Percentiles rank a stretch among this genome's conserved stretches.
These are phyloP conservation scores for Anthracocystis panici-leucophaei DNA, from an alignment of 1,284 basidiomycete genomes.

Conservation along the genomic window DNA sequence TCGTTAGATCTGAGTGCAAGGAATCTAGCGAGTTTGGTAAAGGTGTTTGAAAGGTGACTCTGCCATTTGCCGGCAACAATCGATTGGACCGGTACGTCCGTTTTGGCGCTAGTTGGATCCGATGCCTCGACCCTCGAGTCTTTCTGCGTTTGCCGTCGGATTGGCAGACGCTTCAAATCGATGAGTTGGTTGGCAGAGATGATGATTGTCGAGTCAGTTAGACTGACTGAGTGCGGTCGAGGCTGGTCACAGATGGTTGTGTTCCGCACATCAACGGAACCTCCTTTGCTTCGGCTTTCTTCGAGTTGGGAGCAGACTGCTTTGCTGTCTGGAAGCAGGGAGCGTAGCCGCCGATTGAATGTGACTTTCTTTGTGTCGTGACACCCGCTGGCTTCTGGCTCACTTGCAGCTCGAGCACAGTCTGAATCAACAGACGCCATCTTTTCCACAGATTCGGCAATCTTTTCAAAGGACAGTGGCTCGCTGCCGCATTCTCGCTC, in stretches of 20 bases:
- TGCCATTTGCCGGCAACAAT: not conserved
- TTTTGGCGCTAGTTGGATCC: not conserved
- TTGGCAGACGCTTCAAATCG: not conserved
- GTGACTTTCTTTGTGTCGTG: too few relatives aligned
- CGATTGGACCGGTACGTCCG: constrained; percentile 7
- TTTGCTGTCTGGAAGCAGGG: too few relatives aligned
- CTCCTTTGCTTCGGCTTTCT: not conserved
- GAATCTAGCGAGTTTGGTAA: not conserved
- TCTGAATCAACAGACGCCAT: too few relatives aligned
- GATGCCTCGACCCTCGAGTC: not conserved
- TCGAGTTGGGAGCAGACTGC: too few relatives aligned
- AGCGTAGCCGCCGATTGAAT: too few relatives aligned
- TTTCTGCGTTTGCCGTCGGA: not conserved
- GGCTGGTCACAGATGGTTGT: too few relatives aligned
- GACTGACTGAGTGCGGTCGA: not conserved
- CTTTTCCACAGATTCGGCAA: constrained; percentile 8
- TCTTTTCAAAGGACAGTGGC: not conserved
- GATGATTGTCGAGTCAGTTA: not conserved
- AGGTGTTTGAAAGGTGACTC: not conserved
- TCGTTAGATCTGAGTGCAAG: not conserved
- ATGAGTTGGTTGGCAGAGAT: too few relatives aligned
- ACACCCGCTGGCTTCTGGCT: too few relatives aligned
- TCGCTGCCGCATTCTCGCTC: constrained; percentile 7
- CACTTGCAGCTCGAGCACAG: too few relatives aligned
- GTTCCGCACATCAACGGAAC: too few relatives aligned